phyloP scores from a whole-genome alignment of 768 basidiomycete species.

The Amanita subjunquillea region DNA sequence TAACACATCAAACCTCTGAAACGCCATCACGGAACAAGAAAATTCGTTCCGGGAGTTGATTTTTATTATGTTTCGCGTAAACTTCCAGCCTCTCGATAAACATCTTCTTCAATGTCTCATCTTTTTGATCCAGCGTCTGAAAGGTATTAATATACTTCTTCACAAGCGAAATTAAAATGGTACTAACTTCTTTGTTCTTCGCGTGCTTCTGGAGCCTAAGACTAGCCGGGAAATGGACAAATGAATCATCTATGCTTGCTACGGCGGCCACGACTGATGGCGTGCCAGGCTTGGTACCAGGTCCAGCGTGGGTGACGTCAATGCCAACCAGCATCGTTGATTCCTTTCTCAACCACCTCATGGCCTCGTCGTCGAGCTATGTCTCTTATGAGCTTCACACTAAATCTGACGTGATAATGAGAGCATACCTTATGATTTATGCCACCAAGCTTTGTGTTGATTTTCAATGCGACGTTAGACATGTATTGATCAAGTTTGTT shows the following conservation, averaged over 20 bases:
- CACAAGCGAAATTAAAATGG: slow-evolving; percentile 1
- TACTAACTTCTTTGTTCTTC: slow-evolving; percentile 30
- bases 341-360: slow-evolving; percentile 55
- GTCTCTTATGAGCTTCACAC: neutral
- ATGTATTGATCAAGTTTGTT: slow-evolving; percentile 71
- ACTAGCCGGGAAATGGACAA: slow-evolving; percentile 73
- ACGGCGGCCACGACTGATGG: slow-evolving; percentile 83
- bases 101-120: slow-evolving; percentile 38
- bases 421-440: slow-evolving; percentile 51
- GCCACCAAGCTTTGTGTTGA: slow-evolving; percentile 78
- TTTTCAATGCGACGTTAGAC: slow-evolving; percentile 72
- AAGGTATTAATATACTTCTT: neutral
- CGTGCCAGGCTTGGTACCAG: slow-evolving; percentile 54
- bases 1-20: slow-evolving; percentile 34
- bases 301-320: slow-evolving; percentile 76
- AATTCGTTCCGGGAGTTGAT: slow-evolving; percentile 53
- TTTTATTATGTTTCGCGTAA: slow-evolving; percentile 44
- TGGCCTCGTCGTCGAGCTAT: slow-evolving; percentile 42
- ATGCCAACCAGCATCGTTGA: slow-evolving; percentile 81
- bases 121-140: slow-evolving; percentile 57
- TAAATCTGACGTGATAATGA: neutral
- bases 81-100: slow-evolving; percentile 55
- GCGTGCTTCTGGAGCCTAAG: slow-evolving; percentile 48
- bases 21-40: slow-evolving; percentile 76
- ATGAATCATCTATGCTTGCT: slow-evolving; percentile 57